Evolutionary conservation across 257 asterid genomes (phyloP).

Genomic region (Henckelia pumila): DNA sequence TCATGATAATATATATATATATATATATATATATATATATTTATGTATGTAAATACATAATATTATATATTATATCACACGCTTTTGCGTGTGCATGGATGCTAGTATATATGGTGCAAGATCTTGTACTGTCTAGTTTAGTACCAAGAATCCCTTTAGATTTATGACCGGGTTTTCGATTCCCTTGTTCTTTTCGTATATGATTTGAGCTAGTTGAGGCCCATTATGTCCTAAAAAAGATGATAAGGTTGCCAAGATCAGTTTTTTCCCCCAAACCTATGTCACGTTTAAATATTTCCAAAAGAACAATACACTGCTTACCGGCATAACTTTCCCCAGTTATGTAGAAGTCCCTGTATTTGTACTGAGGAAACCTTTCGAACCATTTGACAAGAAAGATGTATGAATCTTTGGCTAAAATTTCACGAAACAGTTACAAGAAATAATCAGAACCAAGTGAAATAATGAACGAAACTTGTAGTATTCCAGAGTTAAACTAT

Average conservation of each 20-base stretch:
- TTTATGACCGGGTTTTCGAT: constrained; percentile 69
- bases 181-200: constrained; percentile 71
- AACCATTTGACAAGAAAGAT: constrained; percentile 77
- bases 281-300: neutral
- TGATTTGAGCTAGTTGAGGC: constrained; percentile 82
- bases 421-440: constrained; percentile 26
- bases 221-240: constrained; percentile 79
- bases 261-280: neutral
- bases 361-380: constrained; percentile 97
- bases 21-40: too few species aligned
- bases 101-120: constrained; percentile 1
- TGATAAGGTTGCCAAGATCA: constrained; percentile 16
- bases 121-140: neutral
- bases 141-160: constrained; percentile 92
- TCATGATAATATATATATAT: too few species aligned
- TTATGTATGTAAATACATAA: too few species aligned
- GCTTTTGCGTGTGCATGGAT: too few species aligned
- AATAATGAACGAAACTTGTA: constrained; percentile 7
- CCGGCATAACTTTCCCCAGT: constrained; percentile 99
- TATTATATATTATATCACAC: too few species aligned
- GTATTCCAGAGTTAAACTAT: neutral
- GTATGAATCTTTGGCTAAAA: constrained; percentile 84
- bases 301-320: constrained; percentile 15
- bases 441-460: constrained; percentile 15
- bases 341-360: constrained; percentile 79